phyloP scores from a whole-genome alignment of 345 rosid species.

The Lenwebbia sp. region DNA sequence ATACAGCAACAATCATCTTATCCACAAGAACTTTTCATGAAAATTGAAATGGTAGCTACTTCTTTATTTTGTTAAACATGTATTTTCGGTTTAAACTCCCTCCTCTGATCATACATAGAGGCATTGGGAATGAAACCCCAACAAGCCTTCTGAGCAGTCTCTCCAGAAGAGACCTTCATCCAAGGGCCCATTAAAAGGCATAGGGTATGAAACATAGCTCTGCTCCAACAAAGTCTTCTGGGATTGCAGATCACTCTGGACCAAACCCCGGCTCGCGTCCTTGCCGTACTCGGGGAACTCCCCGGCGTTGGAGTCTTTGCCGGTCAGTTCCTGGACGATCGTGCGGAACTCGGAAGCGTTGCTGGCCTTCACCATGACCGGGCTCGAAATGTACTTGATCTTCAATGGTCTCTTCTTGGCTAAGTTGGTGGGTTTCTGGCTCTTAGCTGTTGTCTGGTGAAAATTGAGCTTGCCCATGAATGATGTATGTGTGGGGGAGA shows the following conservation, averaged over 20 bases:
- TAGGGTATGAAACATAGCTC: background rate
- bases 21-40: background rate
- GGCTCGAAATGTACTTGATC: slow-evolving; percentile 38
- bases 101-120: background rate
- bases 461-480: slow-evolving; percentile 12
- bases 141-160: slow-evolving; percentile 3
- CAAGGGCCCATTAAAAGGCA: background rate
- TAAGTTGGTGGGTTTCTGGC: background rate
- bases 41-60: background rate
- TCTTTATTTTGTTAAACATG: background rate
- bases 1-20: background rate
- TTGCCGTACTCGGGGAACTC: background rate
- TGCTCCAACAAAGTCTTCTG: background rate
- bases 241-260: background rate
- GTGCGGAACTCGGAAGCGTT: slow-evolving; percentile 32
- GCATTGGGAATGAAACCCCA: slow-evolving; percentile 4
- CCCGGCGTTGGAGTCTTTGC: slow-evolving; percentile 17
- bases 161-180: slow-evolving; percentile 6
- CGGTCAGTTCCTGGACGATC: slow-evolving; percentile 39
- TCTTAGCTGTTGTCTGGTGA: background rate
- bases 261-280: background rate
- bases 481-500: background rate
- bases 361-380: slow-evolving; percentile 25
- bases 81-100: background rate
- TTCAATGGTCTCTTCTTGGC: slow-evolving; percentile 26